Evolutionary conservation across 2,329 filamentous ascomycete genomes (phyloP), one percentile per base, ranked within the genome.

Genomic region (Trichoderma asperellum): DNA sequence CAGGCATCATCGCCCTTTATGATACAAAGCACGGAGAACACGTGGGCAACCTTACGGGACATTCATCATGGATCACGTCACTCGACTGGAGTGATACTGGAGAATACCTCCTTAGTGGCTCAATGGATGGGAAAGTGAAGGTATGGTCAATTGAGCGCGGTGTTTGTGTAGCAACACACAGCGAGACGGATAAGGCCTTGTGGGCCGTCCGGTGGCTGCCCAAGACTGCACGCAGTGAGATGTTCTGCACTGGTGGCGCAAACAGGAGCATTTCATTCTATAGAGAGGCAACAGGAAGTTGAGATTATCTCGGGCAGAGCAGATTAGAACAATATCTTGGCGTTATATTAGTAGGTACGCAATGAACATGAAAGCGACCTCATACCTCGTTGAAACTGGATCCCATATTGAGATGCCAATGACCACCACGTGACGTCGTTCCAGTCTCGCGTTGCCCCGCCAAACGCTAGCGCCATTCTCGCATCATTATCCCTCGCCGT

Each of bases 21-120:
- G 94, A 98, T 77, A 93, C 96, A 74, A 88, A 89, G 73, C 94
- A 95, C 60, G 96, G 96, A 61, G 94, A 98, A 79, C 95, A 97
- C 76, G 90, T 98, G 16, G 93, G 92, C 24, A 97, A 94, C 77
- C 83, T 99, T 70, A 81, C 87, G 0, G 93, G 91, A 0, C 92
- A 95, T 78, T 86, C 88, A 0, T 91, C 92, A 5, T 99, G 95
- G 96, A 90, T 99, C 73, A 92, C 95, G 71, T 91, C 91, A 37
- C 84, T 98, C 55, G 93, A 97, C 78, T 99, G 95, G 93, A 98
- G 91, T 78, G 88, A 92, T 76, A 96, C 92, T 5, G 96, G 96
- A 59, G 95, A 98, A 81, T 97, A 92, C 79, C 83, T 99, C 14
- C 85, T 98, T 2, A 96, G 92, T 76, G 93, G 93, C 59, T 89